Evolutionary conservation across 371 early-diverging fungal species (phyloP).

Genomic region (Quaeritorhiza haematococci): DNA sequence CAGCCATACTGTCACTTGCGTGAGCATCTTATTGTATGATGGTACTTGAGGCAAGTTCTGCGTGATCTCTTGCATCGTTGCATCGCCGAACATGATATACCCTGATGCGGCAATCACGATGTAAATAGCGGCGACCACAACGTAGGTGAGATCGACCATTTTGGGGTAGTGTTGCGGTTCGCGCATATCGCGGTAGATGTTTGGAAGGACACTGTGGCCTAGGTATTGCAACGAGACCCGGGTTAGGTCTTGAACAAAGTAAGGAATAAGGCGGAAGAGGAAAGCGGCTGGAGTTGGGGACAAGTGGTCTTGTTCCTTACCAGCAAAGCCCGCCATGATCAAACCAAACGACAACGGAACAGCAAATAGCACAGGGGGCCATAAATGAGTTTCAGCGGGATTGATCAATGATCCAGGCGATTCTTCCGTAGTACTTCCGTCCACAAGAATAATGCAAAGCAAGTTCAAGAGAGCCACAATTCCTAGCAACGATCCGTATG

Average conservation of each 20-base stretch:
- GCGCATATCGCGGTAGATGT: constrained; percentile 62
- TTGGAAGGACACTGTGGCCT: constrained; percentile 65
- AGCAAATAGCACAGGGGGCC: constrained; percentile 25
- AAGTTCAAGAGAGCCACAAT: constrained; percentile 34
- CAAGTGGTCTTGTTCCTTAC: constrained; percentile 32
- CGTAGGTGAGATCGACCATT: constrained; percentile 54
- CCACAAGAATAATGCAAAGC: constrained; percentile 25
- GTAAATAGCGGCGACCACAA: constrained; percentile 41
- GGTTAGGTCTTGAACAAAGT: not conserved
- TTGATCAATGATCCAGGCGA: constrained; percentile 58
- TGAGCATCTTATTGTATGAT: constrained; percentile 50
- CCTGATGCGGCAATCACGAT: constrained; percentile 50
- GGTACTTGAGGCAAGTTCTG: constrained; percentile 61
- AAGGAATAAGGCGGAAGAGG: constrained; percentile 30
- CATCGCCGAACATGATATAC: constrained; percentile 73
- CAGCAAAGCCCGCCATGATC: constrained; percentile 51
- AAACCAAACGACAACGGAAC: constrained; percentile 50
- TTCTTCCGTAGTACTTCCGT: constrained; percentile 26
- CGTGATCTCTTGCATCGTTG: constrained; percentile 62
- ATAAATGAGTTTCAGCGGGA: constrained; percentile 45
- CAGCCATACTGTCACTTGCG: constrained; percentile 51
- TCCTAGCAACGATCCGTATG: constrained; percentile 34
- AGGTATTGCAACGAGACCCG: constrained; percentile 23
- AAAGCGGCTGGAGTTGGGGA: constrained; percentile 28
- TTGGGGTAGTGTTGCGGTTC: constrained; percentile 43